Evolutionary conservation across 495 filamentous ascomycete species (phyloP), one percentile per base, ranked within the genome.

Genomic region (Chaetomium tenue): DNA sequence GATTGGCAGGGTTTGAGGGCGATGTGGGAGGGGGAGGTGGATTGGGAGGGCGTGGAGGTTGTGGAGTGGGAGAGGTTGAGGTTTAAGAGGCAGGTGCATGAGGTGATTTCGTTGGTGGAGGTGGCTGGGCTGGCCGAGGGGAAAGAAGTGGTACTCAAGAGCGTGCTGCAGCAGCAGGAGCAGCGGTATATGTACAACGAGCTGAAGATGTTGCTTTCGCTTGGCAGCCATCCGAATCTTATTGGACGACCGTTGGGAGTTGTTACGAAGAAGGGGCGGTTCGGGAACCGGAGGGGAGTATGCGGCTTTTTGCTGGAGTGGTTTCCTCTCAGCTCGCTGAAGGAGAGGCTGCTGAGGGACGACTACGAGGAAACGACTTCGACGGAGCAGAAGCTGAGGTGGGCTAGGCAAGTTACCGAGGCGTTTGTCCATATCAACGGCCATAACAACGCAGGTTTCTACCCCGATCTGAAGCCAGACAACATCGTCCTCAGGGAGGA

Each of bases 61-160:
- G 40, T 81, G 20, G 74, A 79, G 51, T 74, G 74, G 66, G 71
- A 70, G 50, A 66, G 74, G 50, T 48, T 79, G 57, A 59, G 70
- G 40, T 72, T 81, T 26, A 51, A 68, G 54, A 65, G 63, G 50
- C 72, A 79, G 58, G 55, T 79, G 20, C 78, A 81, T 51, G 78
- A 81, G 48, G 74, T 74, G 9, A 78, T 79, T 20, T 72, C 74
- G 15, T 65, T 81, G 18, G 77, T 81, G 28, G 64, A 44, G 47
- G 67, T 79, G 0, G 40, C 53, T 39, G 58, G 60, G 18, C 18
- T 12, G 0, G 46, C 5, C 12, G 58, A 30, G 0, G 50, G 50
- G 5, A 67, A 47, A 50, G 48, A 37, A 6, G 44, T 69, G 51
- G 68, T 76, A 40, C 77, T 81, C 72, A 81, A 81, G 58, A 71